Conservation (phyloP, 441 rosid genomes). For the Adansonia madagascariensis region DNA sequence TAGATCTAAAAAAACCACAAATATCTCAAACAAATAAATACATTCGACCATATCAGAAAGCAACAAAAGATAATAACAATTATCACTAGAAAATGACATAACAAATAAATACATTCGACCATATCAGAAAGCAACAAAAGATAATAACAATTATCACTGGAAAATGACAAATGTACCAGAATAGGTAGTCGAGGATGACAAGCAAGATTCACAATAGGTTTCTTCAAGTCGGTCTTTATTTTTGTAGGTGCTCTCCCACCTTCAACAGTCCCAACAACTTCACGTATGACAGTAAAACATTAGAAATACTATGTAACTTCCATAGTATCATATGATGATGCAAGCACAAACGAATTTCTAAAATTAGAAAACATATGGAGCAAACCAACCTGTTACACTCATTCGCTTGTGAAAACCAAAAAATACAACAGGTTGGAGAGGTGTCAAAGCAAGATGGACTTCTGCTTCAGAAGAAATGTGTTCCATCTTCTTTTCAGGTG, state of each 20-base stretch:
- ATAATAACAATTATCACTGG: conserved; percentile 25
- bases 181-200: conserved; percentile 99
- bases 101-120: neutral
- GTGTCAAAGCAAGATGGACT: conserved; percentile 97
- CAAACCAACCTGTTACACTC: conserved; percentile 91
- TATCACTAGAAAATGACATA: neutral
- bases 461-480: conserved; percentile 77
- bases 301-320: conserved; percentile 26
- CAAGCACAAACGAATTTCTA: neutral
- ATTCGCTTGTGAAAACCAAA: conserved; percentile 91
- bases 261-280: conserved; percentile 99
- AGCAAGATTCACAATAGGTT: conserved; percentile 93
- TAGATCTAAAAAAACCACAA: neutral
- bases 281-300: conserved; percentile 36
- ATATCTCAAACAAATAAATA: conserved; percentile 2
- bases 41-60: neutral
- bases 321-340: neutral
- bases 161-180: conserved; percentile 55
- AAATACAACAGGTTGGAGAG: conserved; percentile 95
- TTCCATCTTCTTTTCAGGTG: conserved; percentile 92
- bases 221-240: conserved; percentile 97
- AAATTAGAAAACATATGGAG: conserved; percentile 14
- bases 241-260: conserved; percentile 97
- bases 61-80: neutral
- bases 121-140: neutral